Percentiles rank a stretch among this genome's conserved stretches.
These are phyloP conservation scores for Singerocomus rubriflavus DNA, from an alignment of 1,284 basidiomycete species.

Conservation along the genomic window DNA sequence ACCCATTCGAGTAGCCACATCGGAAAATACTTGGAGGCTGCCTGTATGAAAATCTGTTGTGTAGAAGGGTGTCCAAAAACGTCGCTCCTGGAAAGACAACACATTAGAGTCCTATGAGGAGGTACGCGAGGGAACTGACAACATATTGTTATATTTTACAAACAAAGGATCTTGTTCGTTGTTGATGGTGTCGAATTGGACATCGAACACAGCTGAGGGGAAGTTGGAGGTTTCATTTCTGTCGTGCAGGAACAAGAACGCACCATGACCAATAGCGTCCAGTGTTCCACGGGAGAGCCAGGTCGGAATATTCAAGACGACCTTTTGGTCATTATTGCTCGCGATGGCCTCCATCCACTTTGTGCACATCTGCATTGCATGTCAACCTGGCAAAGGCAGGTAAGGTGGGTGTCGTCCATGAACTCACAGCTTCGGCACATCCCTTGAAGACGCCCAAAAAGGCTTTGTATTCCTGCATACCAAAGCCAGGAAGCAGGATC, in stretches of 20 bases:
- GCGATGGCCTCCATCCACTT: constrained; percentile 45
- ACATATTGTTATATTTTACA: constrained; percentile 32
- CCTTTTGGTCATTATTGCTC: constrained; percentile 26
- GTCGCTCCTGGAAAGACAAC: constrained; percentile 12
- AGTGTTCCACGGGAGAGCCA: constrained; percentile 43
- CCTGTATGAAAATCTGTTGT: constrained; percentile 21
- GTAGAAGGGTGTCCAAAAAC: constrained; percentile 26
- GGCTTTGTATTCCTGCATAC: constrained; percentile 37
- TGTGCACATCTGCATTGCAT: constrained; percentile 37
- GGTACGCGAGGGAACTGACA: constrained; percentile 28
- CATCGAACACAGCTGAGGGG: constrained; percentile 41
- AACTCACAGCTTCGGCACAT: constrained; percentile 25
- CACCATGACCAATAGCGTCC: constrained; percentile 47
- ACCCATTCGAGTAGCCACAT: constrained; percentile 36
- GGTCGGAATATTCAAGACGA: constrained; percentile 39
- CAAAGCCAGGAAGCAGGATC: constrained; percentile 44
- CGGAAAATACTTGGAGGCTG: constrained; percentile 21
- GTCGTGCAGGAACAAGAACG: constrained; percentile 6
- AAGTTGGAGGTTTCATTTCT: background rate
- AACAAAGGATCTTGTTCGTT: constrained; percentile 38
- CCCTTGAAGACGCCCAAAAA: constrained; percentile 36
- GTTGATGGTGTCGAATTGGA: constrained; percentile 37
- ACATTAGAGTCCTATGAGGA: background rate
- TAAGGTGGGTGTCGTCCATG: constrained; percentile 1
- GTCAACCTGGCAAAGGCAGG: constrained; percentile 5